These are phyloP conservation scores for Coffea humblotiana DNA, from an alignment of 305 asterid species.

Conservation along the genomic window DNA sequence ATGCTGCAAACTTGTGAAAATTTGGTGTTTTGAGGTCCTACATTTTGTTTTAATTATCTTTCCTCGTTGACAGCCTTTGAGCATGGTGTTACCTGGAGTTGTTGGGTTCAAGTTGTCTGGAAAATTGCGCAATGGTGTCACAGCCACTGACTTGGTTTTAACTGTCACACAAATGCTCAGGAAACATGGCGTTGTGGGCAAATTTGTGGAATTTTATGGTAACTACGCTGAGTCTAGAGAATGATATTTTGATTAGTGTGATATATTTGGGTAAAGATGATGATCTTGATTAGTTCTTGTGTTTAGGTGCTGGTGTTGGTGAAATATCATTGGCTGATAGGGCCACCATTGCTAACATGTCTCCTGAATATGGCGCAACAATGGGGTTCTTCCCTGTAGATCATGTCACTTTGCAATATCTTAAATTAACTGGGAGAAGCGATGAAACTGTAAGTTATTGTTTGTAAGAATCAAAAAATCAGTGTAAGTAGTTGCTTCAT, in stretches of 20 bases:
- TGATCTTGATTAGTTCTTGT: constrained; percentile 9
- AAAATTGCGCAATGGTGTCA: constrained; percentile 74
- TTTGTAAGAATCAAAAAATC: background rate
- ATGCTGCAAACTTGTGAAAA: background rate
- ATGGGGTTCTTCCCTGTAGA: constrained; percentile 99
- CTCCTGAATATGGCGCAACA: constrained; percentile 96
- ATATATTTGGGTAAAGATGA: background rate
- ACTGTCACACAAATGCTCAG: constrained; percentile 90
- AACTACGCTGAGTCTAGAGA: background rate
- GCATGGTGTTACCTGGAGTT: constrained; percentile 98
- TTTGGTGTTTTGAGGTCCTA: background rate
- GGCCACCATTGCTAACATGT: constrained; percentile 97
- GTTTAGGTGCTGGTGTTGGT: constrained; percentile 76
- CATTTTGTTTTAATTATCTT: constrained; percentile 23
- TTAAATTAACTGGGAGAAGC: constrained; percentile 87
- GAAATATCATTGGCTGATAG: constrained; percentile 90
- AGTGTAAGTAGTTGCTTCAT: background rate
- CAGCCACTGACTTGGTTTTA: constrained; percentile 88
- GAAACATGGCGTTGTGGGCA: constrained; percentile 95
- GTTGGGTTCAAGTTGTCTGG: constrained; percentile 95
- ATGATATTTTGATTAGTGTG: background rate
- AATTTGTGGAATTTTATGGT: constrained; percentile 90
- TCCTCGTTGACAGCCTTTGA: constrained; percentile 69
- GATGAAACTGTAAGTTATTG: constrained; percentile 71
- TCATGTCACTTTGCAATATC: constrained; percentile 77